Percentiles rank a stretch among this genome's conserved stretches.
Evolutionary conservation across 2,329 filamentous ascomycete species (phyloP).

Genomic region (Talaromyces rugulosus): DNA sequence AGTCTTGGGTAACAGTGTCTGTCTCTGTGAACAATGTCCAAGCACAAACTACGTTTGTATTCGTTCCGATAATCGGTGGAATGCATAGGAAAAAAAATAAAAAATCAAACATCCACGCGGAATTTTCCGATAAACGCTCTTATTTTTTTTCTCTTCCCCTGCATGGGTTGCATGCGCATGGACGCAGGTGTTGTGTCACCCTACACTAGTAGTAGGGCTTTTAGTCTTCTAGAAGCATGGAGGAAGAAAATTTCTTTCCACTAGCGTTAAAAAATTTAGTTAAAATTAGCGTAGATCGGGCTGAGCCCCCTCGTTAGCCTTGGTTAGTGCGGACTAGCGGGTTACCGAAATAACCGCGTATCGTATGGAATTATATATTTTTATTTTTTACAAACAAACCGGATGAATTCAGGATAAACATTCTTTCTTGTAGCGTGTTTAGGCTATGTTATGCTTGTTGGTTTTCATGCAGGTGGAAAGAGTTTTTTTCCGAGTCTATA

Average conservation of each 20-base stretch:
- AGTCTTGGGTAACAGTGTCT: neutral
- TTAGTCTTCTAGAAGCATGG: neutral
- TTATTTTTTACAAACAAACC: no score
- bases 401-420: neutral
- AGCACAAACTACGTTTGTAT: neutral
- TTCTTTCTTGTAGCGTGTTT: neutral
- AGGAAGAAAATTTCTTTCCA: neutral
- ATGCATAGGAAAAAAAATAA: neutral
- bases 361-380: neutral
- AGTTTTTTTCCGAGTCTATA: neutral
- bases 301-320: neutral
- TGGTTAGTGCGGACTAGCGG: neutral
- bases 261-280: neutral
- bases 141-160: neutral
- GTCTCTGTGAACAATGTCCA: no score
- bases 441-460: no score
- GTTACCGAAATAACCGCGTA: neutral
- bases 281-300: neutral
- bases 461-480: neutral
- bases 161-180: neutral
- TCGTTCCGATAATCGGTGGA: neutral
- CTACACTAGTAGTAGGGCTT: no score
- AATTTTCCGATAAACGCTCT: neutral
- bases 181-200: neutral
- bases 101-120: neutral